A percentile compares a stretch with the other conserved stretches of the same genome.
Conservation (phyloP, 306 rosid genomes). For the Pueraria montana region DNA sequence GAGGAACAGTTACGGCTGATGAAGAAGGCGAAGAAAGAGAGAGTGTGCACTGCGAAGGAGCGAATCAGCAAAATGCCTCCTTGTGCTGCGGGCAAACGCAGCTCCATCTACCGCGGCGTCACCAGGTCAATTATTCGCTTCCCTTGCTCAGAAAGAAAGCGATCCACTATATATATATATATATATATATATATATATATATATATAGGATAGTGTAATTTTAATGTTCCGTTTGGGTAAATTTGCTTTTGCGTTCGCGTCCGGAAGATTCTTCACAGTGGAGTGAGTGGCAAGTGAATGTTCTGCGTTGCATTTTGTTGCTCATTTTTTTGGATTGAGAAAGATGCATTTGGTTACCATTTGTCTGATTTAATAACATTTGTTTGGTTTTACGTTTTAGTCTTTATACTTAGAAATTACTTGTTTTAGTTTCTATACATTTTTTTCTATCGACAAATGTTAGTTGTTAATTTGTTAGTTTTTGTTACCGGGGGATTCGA, state of each 20-base stretch:
- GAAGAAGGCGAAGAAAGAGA: constrained; percentile 82
- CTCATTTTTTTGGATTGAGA: neutral
- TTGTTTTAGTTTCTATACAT: too few species aligned
- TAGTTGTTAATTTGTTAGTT: too few species aligned
- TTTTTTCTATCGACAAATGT: too few species aligned
- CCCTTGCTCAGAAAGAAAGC: too few species aligned
- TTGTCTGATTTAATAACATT: neutral
- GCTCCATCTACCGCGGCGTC: constrained; percentile 88
- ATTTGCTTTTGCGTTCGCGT: neutral
- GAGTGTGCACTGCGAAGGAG: constrained; percentile 86
- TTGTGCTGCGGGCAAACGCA: constrained; percentile 83
- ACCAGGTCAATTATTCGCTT: constrained; percentile 59
- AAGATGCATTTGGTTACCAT: neutral
- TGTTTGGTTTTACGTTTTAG: too few species aligned
- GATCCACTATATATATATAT: too few species aligned
- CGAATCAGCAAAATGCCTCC: constrained; percentile 93
- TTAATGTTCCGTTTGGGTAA: neutral
- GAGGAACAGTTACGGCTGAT: constrained; percentile 71
- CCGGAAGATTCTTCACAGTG: neutral
- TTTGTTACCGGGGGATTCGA: too few species aligned
- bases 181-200: too few species aligned
- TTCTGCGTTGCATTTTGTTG: too few species aligned
- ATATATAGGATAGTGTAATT: neutral
- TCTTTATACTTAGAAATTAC: too few species aligned
- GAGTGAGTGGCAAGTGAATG: too few species aligned